Conservation (phyloP, 441 rosid species). For the Flueggea neowawraea region DNA sequence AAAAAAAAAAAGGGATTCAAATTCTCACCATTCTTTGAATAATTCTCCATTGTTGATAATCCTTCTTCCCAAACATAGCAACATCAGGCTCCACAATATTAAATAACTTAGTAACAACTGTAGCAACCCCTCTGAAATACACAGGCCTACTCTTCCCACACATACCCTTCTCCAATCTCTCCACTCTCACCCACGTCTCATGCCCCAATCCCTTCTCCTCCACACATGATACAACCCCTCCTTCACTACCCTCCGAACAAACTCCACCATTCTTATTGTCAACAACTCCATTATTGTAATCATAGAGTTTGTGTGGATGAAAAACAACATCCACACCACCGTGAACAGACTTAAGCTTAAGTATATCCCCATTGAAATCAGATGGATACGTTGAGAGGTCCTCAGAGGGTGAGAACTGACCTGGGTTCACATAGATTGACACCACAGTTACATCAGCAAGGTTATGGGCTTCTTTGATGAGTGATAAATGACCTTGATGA, state of each 20-base stretch:
- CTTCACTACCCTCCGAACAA: neutral
- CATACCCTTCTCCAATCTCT: conserved; percentile 79
- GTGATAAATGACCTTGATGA: conserved; percentile 82
- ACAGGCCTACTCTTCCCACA: conserved; percentile 92
- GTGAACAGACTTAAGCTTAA: conserved; percentile 51
- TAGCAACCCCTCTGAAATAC: conserved; percentile 85
- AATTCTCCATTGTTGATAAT: conserved; percentile 84
- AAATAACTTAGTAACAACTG: conserved; percentile 78
- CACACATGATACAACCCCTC: conserved; percentile 46
- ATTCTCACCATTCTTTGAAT: conserved; percentile 51
- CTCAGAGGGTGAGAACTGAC: conserved; percentile 87
- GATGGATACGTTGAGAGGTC: conserved; percentile 94
- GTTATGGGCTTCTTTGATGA: conserved; percentile 54
- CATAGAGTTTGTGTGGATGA: conserved; percentile 69
- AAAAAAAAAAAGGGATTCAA: neutral
- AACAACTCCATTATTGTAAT: conserved; percentile 21
- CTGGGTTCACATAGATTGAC: conserved; percentile 92
- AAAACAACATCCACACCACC: conserved; percentile 67
- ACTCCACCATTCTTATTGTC: neutral
- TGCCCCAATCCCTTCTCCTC: conserved; percentile 62
- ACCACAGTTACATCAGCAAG: conserved; percentile 58
- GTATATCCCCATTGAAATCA: conserved; percentile 74
- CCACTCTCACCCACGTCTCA: conserved; percentile 87
- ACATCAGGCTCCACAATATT: conserved; percentile 87
- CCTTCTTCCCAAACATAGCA: conserved; percentile 80